Base-by-base conservation (phyloP, 108 stramenopile species). In the Stephanodiscus triporus region DNA sequence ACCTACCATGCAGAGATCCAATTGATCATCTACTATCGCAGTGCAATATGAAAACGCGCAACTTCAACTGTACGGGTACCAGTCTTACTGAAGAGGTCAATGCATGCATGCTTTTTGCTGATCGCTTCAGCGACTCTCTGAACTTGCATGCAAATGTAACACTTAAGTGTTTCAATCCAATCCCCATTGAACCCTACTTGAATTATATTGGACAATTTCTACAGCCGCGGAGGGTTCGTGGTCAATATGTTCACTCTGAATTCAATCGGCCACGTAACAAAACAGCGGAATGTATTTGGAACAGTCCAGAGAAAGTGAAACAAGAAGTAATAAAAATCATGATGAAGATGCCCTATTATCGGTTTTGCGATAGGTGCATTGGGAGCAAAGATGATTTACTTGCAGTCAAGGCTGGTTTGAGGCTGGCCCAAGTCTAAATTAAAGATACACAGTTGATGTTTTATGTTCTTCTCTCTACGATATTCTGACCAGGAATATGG, bases 21-120 rank as follows among this genome's bases (percentile, higher is more conserved):
- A 42, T 75, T 29, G 73, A 69, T 69, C 78, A 80, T 20, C 66
- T 80, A 3, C 75, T 80, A 67, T 75, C 73, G 8, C 66, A 66
- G 26, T 75, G 78, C 27, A 80, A 69, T 38, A 63, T 8, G 34
- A 16, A 0, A 24, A 60, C 13, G 20, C 26, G 34, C 6, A 61
- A 36, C 40, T 80, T 40, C 40, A 9, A 40, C 1, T 24, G 45
- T 32, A 2, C 68, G 73, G 36, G 54, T 75, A 45, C 67, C 66
- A 30, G 47, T 22, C n/a, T 50, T 53, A 16, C 59, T 62, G 9
- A 36, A 61, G 37, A 49, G n/a, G n/a, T n/a, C n/a, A 74, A 29
- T 56, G 59, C 22, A 13, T 50, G 42, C 14, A 43, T 76, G 16
- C 19, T 20, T n/a, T 5, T 47, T 4, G 24, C 23, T 23, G 11